A percentile compares a stretch with the other conserved stretches of the same genome.
Evolutionary conservation across 345 rosid genomes (phyloP).

Genomic region (Geranium rotundifolium): DNA sequence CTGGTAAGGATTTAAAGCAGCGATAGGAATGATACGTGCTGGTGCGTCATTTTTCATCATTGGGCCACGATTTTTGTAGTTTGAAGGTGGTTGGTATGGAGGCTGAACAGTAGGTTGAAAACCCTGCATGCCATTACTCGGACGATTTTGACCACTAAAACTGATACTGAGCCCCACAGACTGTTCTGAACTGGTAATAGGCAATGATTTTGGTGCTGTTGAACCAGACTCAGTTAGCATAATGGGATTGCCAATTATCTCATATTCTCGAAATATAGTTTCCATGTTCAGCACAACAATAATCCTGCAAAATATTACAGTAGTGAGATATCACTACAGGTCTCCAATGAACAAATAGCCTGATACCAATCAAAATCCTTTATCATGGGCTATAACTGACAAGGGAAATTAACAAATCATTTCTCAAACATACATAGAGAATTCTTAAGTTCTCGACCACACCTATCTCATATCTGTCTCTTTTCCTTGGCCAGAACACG

Average conservation of each 20-base stretch:
- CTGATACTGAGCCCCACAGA: constrained; percentile 18
- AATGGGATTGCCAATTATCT: constrained; percentile 64
- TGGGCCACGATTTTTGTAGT: constrained; percentile 59
- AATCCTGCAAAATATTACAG: constrained; percentile 34
- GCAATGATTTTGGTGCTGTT: constrained; percentile 27
- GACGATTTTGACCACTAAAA: constrained; percentile 4
- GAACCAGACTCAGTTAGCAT: constrained; percentile 31
- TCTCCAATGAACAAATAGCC: constrained; percentile 2
- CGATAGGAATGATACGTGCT: constrained; percentile 62
- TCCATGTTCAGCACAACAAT: constrained; percentile 78
- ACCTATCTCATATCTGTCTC: not conserved
- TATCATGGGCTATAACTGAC: constrained; percentile 3
- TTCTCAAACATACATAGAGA: not conserved
- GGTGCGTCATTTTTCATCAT: constrained; percentile 89
- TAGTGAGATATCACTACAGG: constrained; percentile 7
- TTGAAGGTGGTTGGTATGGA: constrained; percentile 67
- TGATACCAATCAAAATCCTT: constrained; percentile 4
- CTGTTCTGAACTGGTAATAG: constrained; percentile 21
- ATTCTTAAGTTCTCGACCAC: not conserved
- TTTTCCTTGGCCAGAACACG: not conserved
- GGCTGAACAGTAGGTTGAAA: constrained; percentile 65
- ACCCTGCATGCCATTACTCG: constrained; percentile 20
- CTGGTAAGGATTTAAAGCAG: constrained; percentile 84
- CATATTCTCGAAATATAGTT: constrained; percentile 57
- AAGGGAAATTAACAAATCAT: not conserved